Conservation (phyloP, 495 filamentous ascomycete genomes). For the Tuber umbilicatum region DNA sequence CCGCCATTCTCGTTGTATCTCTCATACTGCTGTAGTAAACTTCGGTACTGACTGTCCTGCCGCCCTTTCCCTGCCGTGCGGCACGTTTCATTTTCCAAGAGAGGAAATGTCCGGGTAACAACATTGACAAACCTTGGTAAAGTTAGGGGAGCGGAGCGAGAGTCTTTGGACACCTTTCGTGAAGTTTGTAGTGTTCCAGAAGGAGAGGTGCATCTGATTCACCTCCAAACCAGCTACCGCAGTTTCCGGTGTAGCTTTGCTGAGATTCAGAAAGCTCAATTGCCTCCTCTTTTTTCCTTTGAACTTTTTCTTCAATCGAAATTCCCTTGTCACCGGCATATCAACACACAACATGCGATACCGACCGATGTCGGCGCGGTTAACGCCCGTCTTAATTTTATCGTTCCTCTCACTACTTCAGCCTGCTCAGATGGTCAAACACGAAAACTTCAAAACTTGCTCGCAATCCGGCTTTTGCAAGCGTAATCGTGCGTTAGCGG, state of each 20-base stretch:
- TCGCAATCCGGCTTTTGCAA: conserved; percentile 92
- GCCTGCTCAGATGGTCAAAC: conserved; percentile 69
- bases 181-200: background rate
- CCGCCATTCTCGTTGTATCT: background rate
- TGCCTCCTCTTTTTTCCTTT: background rate
- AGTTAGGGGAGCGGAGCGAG: background rate
- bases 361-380: background rate
- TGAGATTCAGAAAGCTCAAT: background rate
- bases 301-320: background rate
- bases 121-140: background rate
- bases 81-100: background rate
- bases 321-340: background rate
- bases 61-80: background rate
- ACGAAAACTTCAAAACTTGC: conserved; percentile 94
- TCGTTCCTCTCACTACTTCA: conserved; percentile 26
- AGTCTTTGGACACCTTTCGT: background rate
- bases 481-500: conserved; percentile 83
- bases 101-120: background rate
- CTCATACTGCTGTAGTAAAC: background rate
- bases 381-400: conserved; percentile 11
- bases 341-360: background rate
- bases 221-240: background rate
- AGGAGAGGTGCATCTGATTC: background rate
- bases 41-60: background rate
- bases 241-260: background rate